Percentiles rank a stretch among this genome's conserved stretches.
Conservation (phyloP, 495 filamentous ascomycete genomes). For the Penicillium ucsense region DNA sequence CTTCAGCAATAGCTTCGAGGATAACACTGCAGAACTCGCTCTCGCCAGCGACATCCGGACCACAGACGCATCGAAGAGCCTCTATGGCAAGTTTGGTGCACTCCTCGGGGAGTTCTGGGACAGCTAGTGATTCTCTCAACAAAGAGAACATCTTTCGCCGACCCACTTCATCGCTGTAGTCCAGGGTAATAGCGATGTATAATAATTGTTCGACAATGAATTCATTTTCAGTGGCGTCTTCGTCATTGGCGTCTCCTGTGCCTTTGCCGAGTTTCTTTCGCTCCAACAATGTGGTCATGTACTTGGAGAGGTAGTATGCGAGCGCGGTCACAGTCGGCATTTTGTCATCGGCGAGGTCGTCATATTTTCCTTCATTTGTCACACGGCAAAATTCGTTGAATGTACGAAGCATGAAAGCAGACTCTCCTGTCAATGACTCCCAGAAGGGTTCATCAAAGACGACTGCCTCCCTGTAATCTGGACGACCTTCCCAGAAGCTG, state of each 20-base stretch:
- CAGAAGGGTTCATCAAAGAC: constrained; percentile 80
- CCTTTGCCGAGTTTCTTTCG: constrained; percentile 47
- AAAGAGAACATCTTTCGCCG: constrained; percentile 90
- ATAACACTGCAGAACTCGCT: constrained; percentile 89
- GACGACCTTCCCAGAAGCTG: constrained; percentile 89
- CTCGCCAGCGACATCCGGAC: constrained; percentile 67
- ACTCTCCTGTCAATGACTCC: constrained; percentile 76
- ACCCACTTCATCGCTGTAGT: constrained; percentile 93
- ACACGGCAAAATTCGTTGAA: constrained; percentile 87
- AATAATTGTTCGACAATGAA: constrained; percentile 93
- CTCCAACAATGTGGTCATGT: constrained; percentile 67
- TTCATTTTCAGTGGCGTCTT: constrained; percentile 75
- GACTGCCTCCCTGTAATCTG: constrained; percentile 78
- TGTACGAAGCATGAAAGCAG: constrained; percentile 75
- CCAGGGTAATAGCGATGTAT: constrained; percentile 80
- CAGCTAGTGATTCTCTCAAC: constrained; percentile 71
- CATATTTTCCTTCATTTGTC: constrained; percentile 59
- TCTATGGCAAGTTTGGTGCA: constrained; percentile 82
- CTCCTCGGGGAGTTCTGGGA: constrained; percentile 83
- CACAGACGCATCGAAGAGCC: constrained; percentile 71
- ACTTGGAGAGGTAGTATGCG: constrained; percentile 69
- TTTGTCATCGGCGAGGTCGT: constrained; percentile 73
- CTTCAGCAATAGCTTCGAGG: constrained; percentile 87
- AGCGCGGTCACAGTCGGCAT: constrained; percentile 90
- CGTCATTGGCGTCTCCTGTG: constrained; percentile 57